Evolutionary conservation across 192 early-diverging fungal species (phyloP).

Genomic region (Mycoemilia scoparia): DNA sequence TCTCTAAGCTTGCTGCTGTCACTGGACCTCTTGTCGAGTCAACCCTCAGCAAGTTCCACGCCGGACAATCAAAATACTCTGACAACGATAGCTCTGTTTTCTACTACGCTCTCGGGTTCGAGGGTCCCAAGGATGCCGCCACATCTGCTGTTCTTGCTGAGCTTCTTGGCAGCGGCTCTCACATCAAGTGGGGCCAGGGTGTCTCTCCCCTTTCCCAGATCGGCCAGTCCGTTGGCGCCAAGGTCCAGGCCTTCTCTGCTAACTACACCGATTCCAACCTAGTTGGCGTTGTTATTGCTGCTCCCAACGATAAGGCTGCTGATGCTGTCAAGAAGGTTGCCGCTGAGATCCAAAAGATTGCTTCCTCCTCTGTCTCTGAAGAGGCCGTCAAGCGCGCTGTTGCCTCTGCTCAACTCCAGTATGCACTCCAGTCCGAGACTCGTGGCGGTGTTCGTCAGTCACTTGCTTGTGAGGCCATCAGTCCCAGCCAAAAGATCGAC

Average conservation of each 20-base stretch:
- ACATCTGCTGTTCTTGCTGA: conserved; percentile 41
- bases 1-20: conserved; percentile 24
- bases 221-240: conserved; percentile 33
- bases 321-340: conserved; percentile 42
- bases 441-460: no score
- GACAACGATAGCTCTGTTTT: conserved; percentile 31
- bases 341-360: conserved; percentile 34
- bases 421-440: no score
- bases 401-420: conserved; percentile 17
- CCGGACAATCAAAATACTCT: conserved; percentile 65
- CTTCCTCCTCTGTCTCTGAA: conserved; percentile 24
- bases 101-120: conserved; percentile 73
- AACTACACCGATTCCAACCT: conserved; percentile 84
- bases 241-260: conserved; percentile 59
- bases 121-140: conserved; percentile 50
- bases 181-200: conserved; percentile 44
- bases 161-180: conserved; percentile 38
- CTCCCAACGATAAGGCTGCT: conserved; percentile 32
- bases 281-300: conserved; percentile 63
- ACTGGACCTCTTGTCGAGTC: conserved; percentile 10
- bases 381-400: conserved; percentile 46
- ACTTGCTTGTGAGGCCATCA: no score
- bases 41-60: conserved; percentile 68
- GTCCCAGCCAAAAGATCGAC: no score
- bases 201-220: conserved; percentile 44